Base-by-base conservation (phyloP, 2,329 filamentous ascomycete species). In the Colletotrichum somersetense region DNA sequence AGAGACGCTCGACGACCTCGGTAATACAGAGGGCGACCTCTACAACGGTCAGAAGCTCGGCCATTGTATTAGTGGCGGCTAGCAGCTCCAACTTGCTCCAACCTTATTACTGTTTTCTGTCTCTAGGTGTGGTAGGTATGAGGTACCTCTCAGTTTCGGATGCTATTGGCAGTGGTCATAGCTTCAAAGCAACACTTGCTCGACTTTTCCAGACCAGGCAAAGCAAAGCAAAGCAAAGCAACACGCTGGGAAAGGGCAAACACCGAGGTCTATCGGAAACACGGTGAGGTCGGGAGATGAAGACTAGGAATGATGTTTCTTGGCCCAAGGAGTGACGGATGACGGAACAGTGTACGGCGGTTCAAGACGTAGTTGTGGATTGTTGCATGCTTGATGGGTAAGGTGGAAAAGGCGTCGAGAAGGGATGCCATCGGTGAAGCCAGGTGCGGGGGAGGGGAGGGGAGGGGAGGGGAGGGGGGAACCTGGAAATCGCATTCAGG, bases 21-120 rank as follows among this genome's bases (percentile, higher is more conserved):
- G 75, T 70, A 30, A 76, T 71, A 62, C 53, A 67, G 26, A 74
- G 53, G 30, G 74, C 75, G 6, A 75, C 71, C 63, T 77, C 73
- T 53, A 76, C n/a, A 26, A 72, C 69, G 26, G 69, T 71, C 33
- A 76, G 46, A 6, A 64, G 74, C 61, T 76, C 75, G 11, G 74
- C 75, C 76, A 77, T 76, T 30, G 46, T 23, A 77, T 75, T 30
- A 46, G 23, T 30, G 33, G n/a, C 10, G 11, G 10, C 46, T n/a
- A 42, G 35, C 35, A 18, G 55, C 35, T 18, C 35, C 56, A 30
- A 30, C 23, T 20, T 56, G 62, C 10, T 46, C 20, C n/a, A 12
- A 5, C 35, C 11, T 48, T 48, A 5, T 11, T n/a, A 12, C 10
- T 23, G 1, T 48, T 23, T 14, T 48, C 46, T 23, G 20, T 48